Conservation (phyloP, 495 filamentous ascomycete genomes). For the Aspergillus haitiensis region DNA sequence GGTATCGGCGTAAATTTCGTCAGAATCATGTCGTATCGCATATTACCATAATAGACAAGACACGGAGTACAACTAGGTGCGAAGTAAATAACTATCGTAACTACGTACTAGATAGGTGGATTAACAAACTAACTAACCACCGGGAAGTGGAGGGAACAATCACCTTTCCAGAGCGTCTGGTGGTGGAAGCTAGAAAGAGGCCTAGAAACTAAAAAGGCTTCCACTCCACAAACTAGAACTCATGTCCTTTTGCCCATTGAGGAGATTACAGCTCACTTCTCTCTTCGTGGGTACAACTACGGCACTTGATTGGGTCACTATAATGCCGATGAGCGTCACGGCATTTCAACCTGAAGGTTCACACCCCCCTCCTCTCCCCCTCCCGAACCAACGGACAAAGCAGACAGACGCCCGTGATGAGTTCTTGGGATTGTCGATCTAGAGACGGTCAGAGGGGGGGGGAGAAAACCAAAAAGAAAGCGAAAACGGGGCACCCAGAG, state of each 20-base stretch:
- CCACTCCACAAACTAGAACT: not conserved
- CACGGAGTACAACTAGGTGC: too few relatives aligned
- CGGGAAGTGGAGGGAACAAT: not conserved
- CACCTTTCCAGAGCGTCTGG: not conserved
- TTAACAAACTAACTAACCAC: not conserved
- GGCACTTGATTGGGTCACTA: not conserved
- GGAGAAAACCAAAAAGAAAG: conserved; percentile 3
- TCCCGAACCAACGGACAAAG: not conserved
- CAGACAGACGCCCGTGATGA: not conserved
- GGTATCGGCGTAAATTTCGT: not conserved
- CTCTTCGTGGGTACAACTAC: not conserved
- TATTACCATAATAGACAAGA: not conserved
- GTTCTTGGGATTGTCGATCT: conserved; percentile 5
- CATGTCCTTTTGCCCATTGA: conserved; percentile 9
- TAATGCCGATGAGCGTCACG: not conserved
- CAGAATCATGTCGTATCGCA: not conserved
- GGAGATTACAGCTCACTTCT: conserved; percentile 1
- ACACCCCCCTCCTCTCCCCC: not conserved
- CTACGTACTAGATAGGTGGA: not conserved
- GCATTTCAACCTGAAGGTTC: not conserved
- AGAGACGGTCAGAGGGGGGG: not conserved
- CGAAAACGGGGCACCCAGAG: too few relatives aligned
- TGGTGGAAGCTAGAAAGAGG: not conserved
- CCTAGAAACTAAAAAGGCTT: not conserved
- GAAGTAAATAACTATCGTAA: not conserved